Evolutionary conservation across 768 basidiomycete genomes (phyloP).

Genomic region (Hygrocybe coccinea): DNA sequence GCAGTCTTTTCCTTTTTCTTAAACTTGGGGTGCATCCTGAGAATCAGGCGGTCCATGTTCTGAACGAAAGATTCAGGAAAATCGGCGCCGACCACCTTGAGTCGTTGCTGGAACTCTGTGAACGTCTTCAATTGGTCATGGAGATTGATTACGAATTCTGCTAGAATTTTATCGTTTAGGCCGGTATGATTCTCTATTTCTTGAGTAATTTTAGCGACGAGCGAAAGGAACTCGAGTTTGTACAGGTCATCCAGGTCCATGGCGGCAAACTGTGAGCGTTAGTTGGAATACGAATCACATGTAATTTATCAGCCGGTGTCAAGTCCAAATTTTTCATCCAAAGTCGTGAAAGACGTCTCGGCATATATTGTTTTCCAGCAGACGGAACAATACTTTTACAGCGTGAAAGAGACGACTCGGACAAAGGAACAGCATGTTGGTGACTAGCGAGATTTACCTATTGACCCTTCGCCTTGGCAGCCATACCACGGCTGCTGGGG

Average conservation of each 20-base stretch:
- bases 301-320: too few species aligned
- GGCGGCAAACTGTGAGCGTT: too few species aligned
- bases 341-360: too few species aligned
- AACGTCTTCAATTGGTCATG: slow-evolving; percentile 76
- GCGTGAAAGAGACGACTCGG: too few species aligned
- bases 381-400: too few species aligned
- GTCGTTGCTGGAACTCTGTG: slow-evolving; percentile 73
- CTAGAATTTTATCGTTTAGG: slow-evolving; percentile 85
- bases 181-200: slow-evolving; percentile 87
- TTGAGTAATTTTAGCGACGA: slow-evolving; percentile 87
- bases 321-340: too few species aligned
- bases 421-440: too few species aligned
- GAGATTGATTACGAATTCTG: slow-evolving; percentile 90
- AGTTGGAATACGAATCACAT: too few species aligned
- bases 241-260: slow-evolving; percentile 55
- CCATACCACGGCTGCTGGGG: too few species aligned
- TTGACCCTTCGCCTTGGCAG: neutral
- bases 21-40: slow-evolving; percentile 93
- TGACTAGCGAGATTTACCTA: too few species aligned
- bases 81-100: slow-evolving; percentile 70
- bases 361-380: too few species aligned
- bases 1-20: slow-evolving; percentile 62
- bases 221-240: slow-evolving; percentile 87
- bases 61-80: slow-evolving; percentile 90
- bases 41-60: slow-evolving; percentile 90